phyloP scores from a whole-genome alignment of 139 green algal species.

The Ostreobium quekettii region DNA sequence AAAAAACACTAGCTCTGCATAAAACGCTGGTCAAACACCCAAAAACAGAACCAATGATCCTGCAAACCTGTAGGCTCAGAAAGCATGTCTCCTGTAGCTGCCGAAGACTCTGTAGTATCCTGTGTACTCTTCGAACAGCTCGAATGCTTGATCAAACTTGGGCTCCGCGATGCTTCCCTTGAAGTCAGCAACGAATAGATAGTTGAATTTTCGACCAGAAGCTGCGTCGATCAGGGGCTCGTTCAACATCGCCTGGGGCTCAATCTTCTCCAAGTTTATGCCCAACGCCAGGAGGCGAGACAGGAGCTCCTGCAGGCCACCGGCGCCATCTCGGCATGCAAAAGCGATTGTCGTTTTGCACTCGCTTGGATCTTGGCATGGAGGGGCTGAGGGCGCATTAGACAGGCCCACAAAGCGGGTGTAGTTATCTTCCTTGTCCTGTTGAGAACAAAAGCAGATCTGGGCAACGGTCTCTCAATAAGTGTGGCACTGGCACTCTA shows the following conservation, averaged over 20 bases:
- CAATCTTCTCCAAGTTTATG: conserved; percentile 5
- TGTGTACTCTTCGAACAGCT: conserved; percentile 8
- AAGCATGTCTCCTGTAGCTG: neutral
- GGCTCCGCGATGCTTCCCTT: conserved; percentile 69
- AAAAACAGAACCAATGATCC: too few relatives aligned
- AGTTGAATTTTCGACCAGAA: conserved; percentile 72
- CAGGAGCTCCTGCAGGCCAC: neutral
- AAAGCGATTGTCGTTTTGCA: conserved; percentile 2
- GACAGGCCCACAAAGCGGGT: conserved; percentile 93
- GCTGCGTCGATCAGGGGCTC: conserved; percentile 1
- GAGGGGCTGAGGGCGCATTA: conserved; percentile 5
- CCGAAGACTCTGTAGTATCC: conserved; percentile 9
- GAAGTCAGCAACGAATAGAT: conserved; percentile 98
- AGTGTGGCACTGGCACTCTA: too few relatives aligned
- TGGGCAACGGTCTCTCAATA: too few relatives aligned
- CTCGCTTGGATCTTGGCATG: neutral
- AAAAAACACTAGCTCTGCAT: too few relatives aligned
- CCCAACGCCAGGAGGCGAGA: neutral
- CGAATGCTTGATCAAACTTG: conserved; percentile 80
- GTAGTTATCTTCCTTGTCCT: conserved; percentile 87
- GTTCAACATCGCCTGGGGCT: conserved; percentile 2
- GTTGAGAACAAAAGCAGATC: conserved; percentile 19
- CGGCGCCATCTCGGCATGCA: conserved; percentile 1
- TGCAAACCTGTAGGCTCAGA: too few relatives aligned
- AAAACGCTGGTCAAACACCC: too few relatives aligned